A percentile compares a stretch with the other conserved stretches of the same genome.
Conservation (phyloP, 2,329 filamentous ascomycete species). For the Colletotrichum gloeosporioides region DNA sequence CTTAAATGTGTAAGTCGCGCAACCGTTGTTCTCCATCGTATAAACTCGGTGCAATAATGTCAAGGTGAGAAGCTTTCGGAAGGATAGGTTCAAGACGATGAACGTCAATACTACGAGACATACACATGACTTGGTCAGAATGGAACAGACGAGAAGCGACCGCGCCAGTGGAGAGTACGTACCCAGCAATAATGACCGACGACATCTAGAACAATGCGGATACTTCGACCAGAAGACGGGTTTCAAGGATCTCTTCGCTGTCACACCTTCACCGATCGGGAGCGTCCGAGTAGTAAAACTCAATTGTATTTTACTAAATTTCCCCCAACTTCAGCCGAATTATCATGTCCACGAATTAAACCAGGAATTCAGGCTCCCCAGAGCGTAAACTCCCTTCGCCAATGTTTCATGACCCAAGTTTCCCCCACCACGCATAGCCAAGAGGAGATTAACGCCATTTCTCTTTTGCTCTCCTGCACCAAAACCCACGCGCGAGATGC, state of each 20-base stretch:
- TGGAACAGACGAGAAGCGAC: neutral
- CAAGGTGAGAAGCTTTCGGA: neutral
- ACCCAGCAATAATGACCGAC: neutral
- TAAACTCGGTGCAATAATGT: neutral
- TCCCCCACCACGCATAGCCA: neutral
- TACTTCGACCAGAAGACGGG: neutral
- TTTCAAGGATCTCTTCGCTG: neutral
- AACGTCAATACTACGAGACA: neutral
- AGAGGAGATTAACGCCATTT: neutral
- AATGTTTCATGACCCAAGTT: neutral
- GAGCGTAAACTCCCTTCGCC: neutral
- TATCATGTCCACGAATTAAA: conserved; percentile 4
- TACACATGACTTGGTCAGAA: neutral
- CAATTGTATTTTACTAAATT: neutral
- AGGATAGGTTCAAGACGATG: neutral
- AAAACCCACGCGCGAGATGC: neutral
- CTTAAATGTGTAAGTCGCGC: neutral
- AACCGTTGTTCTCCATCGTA: neutral
- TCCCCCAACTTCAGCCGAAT: conserved; percentile 8
- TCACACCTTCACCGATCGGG: neutral
- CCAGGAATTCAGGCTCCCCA: conserved; percentile 1
- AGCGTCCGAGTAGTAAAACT: neutral
- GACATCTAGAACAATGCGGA: neutral
- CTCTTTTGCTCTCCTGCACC: neutral
- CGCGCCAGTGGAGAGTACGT: neutral